Evolutionary conservation across 768 basidiomycete genomes (phyloP), one percentile per base, ranked within the genome.

Genomic region (Naganishia antarctica): DNA sequence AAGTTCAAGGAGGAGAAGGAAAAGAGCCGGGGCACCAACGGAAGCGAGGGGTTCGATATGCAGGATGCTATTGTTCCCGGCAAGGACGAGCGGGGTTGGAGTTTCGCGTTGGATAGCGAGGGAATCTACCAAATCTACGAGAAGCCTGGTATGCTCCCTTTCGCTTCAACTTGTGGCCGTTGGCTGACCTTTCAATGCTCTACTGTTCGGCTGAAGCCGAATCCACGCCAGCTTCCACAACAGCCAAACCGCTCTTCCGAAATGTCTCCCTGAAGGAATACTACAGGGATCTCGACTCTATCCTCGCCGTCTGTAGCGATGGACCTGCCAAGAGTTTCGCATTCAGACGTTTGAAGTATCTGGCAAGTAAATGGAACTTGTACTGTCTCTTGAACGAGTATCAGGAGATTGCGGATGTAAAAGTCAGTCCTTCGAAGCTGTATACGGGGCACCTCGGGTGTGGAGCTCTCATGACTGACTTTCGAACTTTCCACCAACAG

Each of bases 321-420:
- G 96, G 96, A 0, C 96, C 96, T 0, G 87, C 91, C 5, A 99
- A 99, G 80, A 90, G 88, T 70, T 93, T 96, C 74, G 94, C 96
- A 0, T 98, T 87, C 74, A 84, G 91, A 2, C 79, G 96, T 60
- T 81, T 99, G 66, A 90, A 89, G 77, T 99, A 94, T 74, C 83
- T 99, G 13, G 81, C 86, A 15, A 88, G 89, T 79, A 97, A 98
- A 78, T 98, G 92, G 79, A 88, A 87, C 51, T 90, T 98, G 86
- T 92, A 94, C 74, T 83, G 81, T 34, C 81, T 99, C 15, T 79
- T 98, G 70, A 93, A 98, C 64, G 96, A 98, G 75, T 88, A 86
- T 71, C 87, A 93, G 70, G 96, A 99, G 71, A 75, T 96, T 68
- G 86, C 91, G 0, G 91, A 93, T 71, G 97, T 98, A 90, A 99